Percentiles rank a stretch among this genome's conserved stretches.
Conservation (phyloP, 2,329 filamentous ascomycete species). For the Phyllosticta citrichinensis region DNA sequence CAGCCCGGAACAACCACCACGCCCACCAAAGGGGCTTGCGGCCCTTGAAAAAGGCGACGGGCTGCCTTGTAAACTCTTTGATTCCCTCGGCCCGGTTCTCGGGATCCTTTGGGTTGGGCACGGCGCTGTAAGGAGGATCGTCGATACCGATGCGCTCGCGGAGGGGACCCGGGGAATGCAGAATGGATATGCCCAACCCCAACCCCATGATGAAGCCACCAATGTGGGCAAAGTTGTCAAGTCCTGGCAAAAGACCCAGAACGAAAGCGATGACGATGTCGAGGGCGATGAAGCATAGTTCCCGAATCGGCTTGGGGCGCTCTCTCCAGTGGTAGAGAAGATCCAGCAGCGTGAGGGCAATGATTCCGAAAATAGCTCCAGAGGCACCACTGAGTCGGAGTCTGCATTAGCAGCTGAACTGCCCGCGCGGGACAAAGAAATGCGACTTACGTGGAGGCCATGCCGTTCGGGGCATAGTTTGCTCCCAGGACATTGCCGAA, state of each 20-base stretch:
- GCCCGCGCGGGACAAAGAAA: background rate
- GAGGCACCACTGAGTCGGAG: conserved; percentile 58
- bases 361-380: conserved; percentile 80
- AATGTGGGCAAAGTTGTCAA: conserved; percentile 97
- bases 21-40: conserved; percentile 92
- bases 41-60: conserved; percentile 74
- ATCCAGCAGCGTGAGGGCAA: conserved; percentile 80
- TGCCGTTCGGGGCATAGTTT: conserved; percentile 75
- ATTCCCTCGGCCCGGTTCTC: conserved; percentile 46
- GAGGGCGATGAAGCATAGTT: conserved; percentile 76
- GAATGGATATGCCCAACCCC: conserved; percentile 71
- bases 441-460: conserved; percentile 47
- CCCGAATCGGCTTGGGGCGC: conserved; percentile 64
- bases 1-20: conserved; percentile 85
- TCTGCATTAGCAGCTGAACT: background rate
- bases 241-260: conserved; percentile 76
- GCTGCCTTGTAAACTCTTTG: conserved; percentile 37
- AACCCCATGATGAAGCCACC: conserved; percentile 92
- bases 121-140: conserved; percentile 59
- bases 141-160: conserved; percentile 63
- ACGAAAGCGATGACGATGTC: conserved; percentile 87
- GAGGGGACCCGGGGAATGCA: conserved; percentile 78
- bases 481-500: conserved; percentile 93
- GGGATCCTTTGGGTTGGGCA: conserved; percentile 28
- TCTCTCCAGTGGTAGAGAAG: conserved; percentile 87